Evolutionary conservation across 176 grass and related monocot species (phyloP), one percentile per base, ranked within the genome.

Genomic region (Zea mays): DNA sequence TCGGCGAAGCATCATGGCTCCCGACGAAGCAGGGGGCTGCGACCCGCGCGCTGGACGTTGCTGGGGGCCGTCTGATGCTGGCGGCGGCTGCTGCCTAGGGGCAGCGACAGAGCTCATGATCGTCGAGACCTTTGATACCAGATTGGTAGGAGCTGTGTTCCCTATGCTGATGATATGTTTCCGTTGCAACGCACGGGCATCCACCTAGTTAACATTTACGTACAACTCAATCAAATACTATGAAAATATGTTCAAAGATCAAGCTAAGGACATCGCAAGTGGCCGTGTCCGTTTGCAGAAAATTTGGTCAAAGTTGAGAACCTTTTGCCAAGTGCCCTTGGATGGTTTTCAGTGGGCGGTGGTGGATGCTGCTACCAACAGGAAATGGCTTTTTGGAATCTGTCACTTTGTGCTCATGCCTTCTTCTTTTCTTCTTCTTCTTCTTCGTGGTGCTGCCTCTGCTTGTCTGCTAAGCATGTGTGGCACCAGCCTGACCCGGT

Each of bases 351-450:
- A 79, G 82, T 63, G 74, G 74, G 44, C 7, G 16, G 44, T 10
- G 16, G 47, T 79, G 75, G 67, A 85, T 56, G 62, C 67, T 85
- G 62, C 57, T 56, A 64, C 75, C 67, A 79, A 64, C 82, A 85
- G 58, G 72, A 71, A 71, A 85, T 56, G 59, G 67, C 75, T 72
- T 85, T 84, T 46, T 7, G 65, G 38, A 78, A 72, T 11, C 45
- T 38, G 35, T 45, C 50, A 10, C 27, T 75, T 83, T 68, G 62
- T 83, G 45, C 15, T 15, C 13, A 38, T 58, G 20, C 48, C n/a
- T 40, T 8, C 17, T 27, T 27, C 1, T 27, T 27, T 27, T 27
- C 1, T 27, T 27, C 27, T 27, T 27, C 27, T 27, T 27, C 27
- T 1, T 27, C 27, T 1, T 27, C 27, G 0, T n/a, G 17, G 45